A percentile compares a stretch with the other conserved stretches of the same genome.
Evolutionary conservation across 192 early-diverging fungal genomes (phyloP).

Genomic region (Umbelopsis ramanniana): DNA sequence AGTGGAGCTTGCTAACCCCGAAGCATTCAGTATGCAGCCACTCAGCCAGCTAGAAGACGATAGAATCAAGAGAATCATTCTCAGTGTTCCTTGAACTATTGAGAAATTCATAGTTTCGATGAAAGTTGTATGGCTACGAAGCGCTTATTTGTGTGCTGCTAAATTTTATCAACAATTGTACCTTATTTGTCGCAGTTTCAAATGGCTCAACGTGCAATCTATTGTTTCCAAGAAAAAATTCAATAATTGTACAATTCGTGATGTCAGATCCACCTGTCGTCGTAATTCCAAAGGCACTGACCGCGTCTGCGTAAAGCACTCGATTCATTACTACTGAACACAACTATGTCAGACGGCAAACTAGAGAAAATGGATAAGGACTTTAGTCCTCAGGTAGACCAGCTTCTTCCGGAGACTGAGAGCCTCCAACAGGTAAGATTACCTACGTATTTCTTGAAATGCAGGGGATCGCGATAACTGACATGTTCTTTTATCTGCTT

Average conservation of each 20-base stretch:
- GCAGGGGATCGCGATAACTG: neutral
- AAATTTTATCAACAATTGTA: neutral
- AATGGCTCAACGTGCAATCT: neutral
- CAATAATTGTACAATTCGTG: neutral
- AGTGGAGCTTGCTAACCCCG: neutral
- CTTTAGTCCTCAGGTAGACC: slow-evolving; percentile 79
- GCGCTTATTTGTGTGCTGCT: too few species aligned
- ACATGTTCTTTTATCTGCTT: neutral
- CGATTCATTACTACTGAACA: slow-evolving; percentile 2
- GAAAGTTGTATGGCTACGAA: too few species aligned
- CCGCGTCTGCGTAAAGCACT: neutral
- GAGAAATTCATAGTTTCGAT: too few species aligned
- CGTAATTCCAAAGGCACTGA: slow-evolving; percentile 6
- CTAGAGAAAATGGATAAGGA: slow-evolving; percentile 92
- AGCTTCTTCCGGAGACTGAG: slow-evolving; percentile 79
- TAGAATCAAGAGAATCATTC: too few species aligned
- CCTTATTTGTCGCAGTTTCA: neutral
- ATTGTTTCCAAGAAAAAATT: neutral
- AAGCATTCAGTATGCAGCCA: neutral
- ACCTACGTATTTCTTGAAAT: neutral
- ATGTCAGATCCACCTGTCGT: neutral
- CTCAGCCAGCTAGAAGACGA: neutral
- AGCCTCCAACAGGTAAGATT: slow-evolving; percentile 60
- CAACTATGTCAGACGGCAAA: slow-evolving; percentile 55
- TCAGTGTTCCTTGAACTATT: too few species aligned